Evolutionary conservation across 495 filamentous ascomycete species (phyloP), one percentile per base, ranked within the genome.

Genomic region (Tuber melanosporum): DNA sequence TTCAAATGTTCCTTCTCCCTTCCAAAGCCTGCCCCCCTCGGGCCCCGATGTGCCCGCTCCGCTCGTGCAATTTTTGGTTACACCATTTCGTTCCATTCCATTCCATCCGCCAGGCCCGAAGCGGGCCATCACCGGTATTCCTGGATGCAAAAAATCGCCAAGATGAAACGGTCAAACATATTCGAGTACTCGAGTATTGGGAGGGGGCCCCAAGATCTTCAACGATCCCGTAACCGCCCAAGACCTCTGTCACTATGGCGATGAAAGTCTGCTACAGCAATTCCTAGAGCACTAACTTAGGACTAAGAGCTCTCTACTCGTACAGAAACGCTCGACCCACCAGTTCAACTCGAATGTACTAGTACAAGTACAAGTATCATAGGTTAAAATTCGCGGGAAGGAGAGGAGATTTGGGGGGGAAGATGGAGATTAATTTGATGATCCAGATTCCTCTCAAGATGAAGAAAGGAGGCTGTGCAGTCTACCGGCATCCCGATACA

Each of bases 401-500:
- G 4, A 12, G 3, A 32, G 32, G 57, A 66, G 26, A 36, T 66
- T 62, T 36, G 57, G 57, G 57, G 57, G 5, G 26, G 57, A 19
- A 36, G 57, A 36, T 36, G 0, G 57, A 66, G 57, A 66, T 66
- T 66, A 26, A 66, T 17, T 19, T 36, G 57, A 36, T 66, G 57
- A 66, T 66, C 57, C 26, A 66, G 57, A 66, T 17, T 17, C 57
- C 57, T 66, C 32, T 10, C 26, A 19, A 32, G 26, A 32, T 36
- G 26, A 66, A 66, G 57, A 66, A 66, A 66, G 26, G 57, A 66
- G 57, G 57, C 57, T 66, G 57, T 36, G 57, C 57, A 66, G 32
- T 12, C 57, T 19, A 26, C 39, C 39, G 39, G 39, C 39, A 41
- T 36, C 26, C 26, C 26, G 17, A 36, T 36, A 36, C 26, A 66